Conservation (phyloP, 2,329 filamentous ascomycete species). For the Penicillium vulpinum region DNA sequence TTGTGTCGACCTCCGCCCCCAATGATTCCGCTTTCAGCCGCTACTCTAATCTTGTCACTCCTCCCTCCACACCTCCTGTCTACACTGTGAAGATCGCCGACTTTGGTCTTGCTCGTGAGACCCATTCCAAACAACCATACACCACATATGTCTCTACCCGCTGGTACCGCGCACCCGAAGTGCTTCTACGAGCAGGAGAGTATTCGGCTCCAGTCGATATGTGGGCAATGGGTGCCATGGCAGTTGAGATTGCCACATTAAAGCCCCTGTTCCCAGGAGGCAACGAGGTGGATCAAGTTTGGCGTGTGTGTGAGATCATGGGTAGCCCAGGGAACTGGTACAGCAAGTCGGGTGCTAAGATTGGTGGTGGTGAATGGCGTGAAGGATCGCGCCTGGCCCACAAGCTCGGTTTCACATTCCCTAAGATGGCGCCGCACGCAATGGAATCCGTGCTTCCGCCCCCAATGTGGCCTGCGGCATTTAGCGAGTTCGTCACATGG, state of each 20-base stretch:
- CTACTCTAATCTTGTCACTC: conserved; percentile 90
- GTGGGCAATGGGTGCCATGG: conserved; percentile 98
- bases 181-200: conserved; percentile 87
- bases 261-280: conserved; percentile 96
- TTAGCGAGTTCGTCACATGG: conserved; percentile 95
- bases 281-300: conserved; percentile 98
- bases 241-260: conserved; percentile 92
- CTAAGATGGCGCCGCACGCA: conserved; percentile 96
- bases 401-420: conserved; percentile 97
- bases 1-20: conserved; percentile 86
- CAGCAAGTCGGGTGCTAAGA: conserved; percentile 80
- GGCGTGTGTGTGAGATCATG: conserved; percentile 99
- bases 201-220: conserved; percentile 98
- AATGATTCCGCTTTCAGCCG: conserved; percentile 88
- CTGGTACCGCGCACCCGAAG: conserved; percentile 94
- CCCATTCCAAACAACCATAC: conserved; percentile 92
- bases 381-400: conserved; percentile 89
- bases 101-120: conserved; percentile 96
- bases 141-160: conserved; percentile 97
- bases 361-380: conserved; percentile 96
- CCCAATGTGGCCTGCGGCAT: conserved; percentile 85
- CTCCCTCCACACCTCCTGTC: conserved; percentile 85
- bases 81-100: conserved; percentile 99
- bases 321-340: conserved; percentile 98
- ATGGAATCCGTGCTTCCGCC: conserved; percentile 91